Conservation (phyloP, 1,139 yeast species). For the Candida frijolesensis region DNA sequence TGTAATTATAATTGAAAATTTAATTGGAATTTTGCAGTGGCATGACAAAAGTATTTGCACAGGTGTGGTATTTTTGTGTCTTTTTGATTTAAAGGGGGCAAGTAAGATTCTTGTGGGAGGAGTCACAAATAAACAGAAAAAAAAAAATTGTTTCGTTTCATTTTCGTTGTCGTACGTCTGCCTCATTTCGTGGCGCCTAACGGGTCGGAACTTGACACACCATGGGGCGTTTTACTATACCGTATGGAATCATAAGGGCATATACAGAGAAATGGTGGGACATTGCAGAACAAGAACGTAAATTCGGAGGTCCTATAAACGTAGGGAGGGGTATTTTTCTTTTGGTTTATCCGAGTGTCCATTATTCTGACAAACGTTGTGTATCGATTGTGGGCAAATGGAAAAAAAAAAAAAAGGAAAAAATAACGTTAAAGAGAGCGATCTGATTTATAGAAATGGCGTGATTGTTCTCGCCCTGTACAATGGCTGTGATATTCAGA, state of each 20-base stretch:
- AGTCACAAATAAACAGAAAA: background rate
- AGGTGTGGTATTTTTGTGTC: background rate
- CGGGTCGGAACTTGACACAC: too few species aligned
- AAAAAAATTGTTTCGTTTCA: background rate
- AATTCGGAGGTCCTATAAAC: too few species aligned
- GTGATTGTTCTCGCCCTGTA: background rate
- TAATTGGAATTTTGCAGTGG: conserved; percentile 1
- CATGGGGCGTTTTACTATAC: too few species aligned
- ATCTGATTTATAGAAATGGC: background rate
- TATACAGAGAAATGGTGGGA: too few species aligned
- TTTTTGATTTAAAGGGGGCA: conserved; percentile 2
- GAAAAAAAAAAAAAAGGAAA: background rate
- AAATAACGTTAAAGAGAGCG: background rate
- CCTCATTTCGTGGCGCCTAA: too few species aligned
- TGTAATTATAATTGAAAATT: conserved; percentile 5
- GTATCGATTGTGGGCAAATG: background rate
- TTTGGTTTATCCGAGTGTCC: too few species aligned
- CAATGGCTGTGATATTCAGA: too few species aligned
- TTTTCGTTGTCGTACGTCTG: background rate
- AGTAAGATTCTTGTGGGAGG: background rate
- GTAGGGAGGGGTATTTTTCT: too few species aligned
- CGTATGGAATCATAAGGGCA: too few species aligned
- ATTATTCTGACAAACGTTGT: too few species aligned
- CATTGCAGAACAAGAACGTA: too few species aligned
- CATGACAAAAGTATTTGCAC: conserved; percentile 1